Evolutionary conservation across 805 yeast genomes (phyloP).

Genomic region (Saccharomycopsis amapae): DNA sequence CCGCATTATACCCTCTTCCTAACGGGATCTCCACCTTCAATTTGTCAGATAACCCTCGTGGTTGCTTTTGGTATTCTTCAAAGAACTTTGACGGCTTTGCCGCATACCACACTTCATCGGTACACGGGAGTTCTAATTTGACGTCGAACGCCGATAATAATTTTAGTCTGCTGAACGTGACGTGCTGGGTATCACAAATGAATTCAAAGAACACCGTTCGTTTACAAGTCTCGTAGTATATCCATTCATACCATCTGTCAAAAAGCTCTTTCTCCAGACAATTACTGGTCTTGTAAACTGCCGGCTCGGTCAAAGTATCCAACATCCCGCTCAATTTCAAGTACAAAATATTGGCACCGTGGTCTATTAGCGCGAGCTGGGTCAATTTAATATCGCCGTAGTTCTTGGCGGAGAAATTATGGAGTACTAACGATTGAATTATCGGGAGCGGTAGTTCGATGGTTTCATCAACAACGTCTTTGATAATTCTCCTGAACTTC

Average conservation of each 20-base stretch:
- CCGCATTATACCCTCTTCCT: constrained; percentile 6
- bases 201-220: constrained; percentile 37
- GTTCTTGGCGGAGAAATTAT: constrained; percentile 15
- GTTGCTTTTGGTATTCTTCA: constrained; percentile 27
- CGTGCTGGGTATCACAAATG: constrained; percentile 35
- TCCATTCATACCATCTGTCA: constrained; percentile 39
- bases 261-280: constrained; percentile 2
- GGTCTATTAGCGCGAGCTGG: constrained; percentile 17
- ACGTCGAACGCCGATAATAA: constrained; percentile 38
- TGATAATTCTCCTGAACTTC: constrained; percentile 7
- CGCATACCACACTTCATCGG: constrained; percentile 41
- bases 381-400: constrained; percentile 15
- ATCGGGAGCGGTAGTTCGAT: constrained; percentile 6
- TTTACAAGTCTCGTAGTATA: constrained; percentile 37
- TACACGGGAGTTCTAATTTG: constrained; percentile 38
- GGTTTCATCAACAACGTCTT: constrained; percentile 6
- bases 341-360: constrained; percentile 16
- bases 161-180: constrained; percentile 18
- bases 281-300: constrained; percentile 4
- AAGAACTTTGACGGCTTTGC: constrained; percentile 24
- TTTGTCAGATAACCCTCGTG: constrained; percentile 23
- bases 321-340: constrained; percentile 13
- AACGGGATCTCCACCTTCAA: not conserved
- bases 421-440: constrained; percentile 13
- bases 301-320: constrained; percentile 13